phyloP scores from a whole-genome alignment of 1,284 basidiomycete genomes.

The Garcileccinum viscosum region DNA sequence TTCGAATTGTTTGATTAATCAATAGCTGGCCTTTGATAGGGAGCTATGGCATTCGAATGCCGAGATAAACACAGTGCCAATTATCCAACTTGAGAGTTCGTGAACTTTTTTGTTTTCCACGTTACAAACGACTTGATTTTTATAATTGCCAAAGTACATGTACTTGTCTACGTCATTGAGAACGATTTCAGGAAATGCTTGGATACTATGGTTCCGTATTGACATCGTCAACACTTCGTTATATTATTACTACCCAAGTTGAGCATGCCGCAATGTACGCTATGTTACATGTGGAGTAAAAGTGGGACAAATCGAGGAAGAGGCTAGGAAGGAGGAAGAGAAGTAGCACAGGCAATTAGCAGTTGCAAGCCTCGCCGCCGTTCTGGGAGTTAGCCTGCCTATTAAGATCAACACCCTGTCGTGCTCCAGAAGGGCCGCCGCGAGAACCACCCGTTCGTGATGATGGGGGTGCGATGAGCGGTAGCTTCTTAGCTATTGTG shows the following conservation, averaged over 20 bases:
- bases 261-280: slow-evolving; percentile 35
- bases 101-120: neutral
- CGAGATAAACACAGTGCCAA: neutral
- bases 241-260: slow-evolving; percentile 35
- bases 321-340: slow-evolving; percentile 6
- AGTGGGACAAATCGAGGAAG: slow-evolving; percentile 17
- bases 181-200: neutral
- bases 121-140: neutral
- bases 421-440: slow-evolving; percentile 45
- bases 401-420: slow-evolving; percentile 77
- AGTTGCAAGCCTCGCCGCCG: slow-evolving; percentile 74
- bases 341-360: slow-evolving; percentile 47
- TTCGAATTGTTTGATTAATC: slow-evolving; percentile 50
- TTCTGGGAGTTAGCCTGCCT: slow-evolving; percentile 57
- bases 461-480: slow-evolving; percentile 72
- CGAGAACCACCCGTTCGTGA: slow-evolving; percentile 60
- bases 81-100: neutral
- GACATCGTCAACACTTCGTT: slow-evolving; percentile 8
- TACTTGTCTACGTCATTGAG: neutral
- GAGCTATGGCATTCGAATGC: neutral
- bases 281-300: slow-evolving; percentile 39
- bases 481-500: slow-evolving; percentile 77
- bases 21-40: neutral
- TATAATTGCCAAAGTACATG: neutral
- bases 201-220: slow-evolving; percentile 10